phyloP scores from a whole-genome alignment of 1,284 basidiomycete species.

The Kalmanozyma brasiliensis region DNA sequence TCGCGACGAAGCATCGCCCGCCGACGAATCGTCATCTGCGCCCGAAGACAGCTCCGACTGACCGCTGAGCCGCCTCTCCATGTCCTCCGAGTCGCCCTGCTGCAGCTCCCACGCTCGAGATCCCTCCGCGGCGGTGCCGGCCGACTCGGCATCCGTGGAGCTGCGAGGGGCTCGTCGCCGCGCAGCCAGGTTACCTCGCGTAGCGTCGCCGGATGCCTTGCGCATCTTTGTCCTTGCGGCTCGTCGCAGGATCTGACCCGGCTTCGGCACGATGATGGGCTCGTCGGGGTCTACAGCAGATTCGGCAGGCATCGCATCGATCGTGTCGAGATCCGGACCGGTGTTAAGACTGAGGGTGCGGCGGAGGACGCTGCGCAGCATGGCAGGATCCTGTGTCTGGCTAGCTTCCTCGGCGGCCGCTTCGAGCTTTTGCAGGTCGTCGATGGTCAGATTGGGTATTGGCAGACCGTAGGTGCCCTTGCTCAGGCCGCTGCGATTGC shows the following conservation, averaged over 20 bases:
- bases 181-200: conserved; percentile 58
- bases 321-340: conserved; percentile 30
- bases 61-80: conserved; percentile 51
- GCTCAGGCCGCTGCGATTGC: conserved; percentile 40
- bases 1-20: conserved; percentile 41
- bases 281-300: conserved; percentile 80
- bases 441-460: conserved; percentile 80
- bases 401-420: conserved; percentile 82
- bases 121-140: conserved; percentile 18
- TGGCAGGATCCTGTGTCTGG: conserved; percentile 82
- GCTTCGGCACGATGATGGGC: conserved; percentile 87
- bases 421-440: conserved; percentile 90
- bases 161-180: conserved; percentile 27
- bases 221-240: conserved; percentile 94
- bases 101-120: conserved; percentile 44
- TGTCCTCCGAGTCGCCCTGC: conserved; percentile 28
- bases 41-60: conserved; percentile 48
- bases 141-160: conserved; percentile 18
- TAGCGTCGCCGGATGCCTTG: conserved; percentile 84
- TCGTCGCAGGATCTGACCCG: conserved; percentile 87
- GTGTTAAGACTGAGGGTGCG: conserved; percentile 83
- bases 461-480: conserved; percentile 23
- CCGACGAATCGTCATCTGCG: conserved; percentile 42
- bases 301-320: conserved; percentile 37
- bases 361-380: conserved; percentile 81